Evolutionary conservation across 2,329 filamentous ascomycete species (phyloP), one percentile per base, ranked within the genome.

Genomic region (Trichothecium roseum): DNA sequence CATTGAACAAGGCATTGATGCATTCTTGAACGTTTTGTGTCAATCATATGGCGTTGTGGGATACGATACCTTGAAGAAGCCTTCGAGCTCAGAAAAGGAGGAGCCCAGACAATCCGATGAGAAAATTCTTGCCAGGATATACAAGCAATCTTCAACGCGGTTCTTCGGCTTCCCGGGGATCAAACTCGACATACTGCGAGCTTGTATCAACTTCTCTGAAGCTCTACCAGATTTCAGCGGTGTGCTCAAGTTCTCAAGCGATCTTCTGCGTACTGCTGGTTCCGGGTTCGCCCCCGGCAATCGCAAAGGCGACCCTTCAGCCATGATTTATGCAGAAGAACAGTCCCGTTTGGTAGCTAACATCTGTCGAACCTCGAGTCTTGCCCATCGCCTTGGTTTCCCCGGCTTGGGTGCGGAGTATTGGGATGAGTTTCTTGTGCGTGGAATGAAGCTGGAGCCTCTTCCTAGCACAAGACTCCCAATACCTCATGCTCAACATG

Each of bases 341-440:
- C 91, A 98, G 58, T 66, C 83, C 16, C 77, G 83, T 18, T 65
- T 96, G n/a, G 70, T 80, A 32, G 84, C 83, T 30, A 94, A 89
- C 46, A 88, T 98, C 40, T 76, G 80, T 26, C 82, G 89, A 42
- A 94, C 88, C 1, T 76, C 88, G 20, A 74, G 69, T 22, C 74
- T 91, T n/a, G 81, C 84, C 1, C 74, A 74, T 40, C 79, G 83
- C 40, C 60, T 95, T 18, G 87, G 87, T 1, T 62, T 87, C 18
- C 63, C 71, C 5, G 62, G 81, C 37, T 59, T 89, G 29, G 70
- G 78, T 35, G 87, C 86, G 5, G 83, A 91, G 46, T 98, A 95
- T 53, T 98, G 91, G 91, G 91, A 98, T 54, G 86, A 94, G 50
- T 96, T 96, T 47, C 66, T 98, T 8, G 72, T 98, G 32, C 78